Percentiles rank a stretch among this genome's conserved stretches.
These are phyloP conservation scores for Lepidium sativum DNA, from an alignment of 345 rosid genomes.

Conservation along the genomic window DNA sequence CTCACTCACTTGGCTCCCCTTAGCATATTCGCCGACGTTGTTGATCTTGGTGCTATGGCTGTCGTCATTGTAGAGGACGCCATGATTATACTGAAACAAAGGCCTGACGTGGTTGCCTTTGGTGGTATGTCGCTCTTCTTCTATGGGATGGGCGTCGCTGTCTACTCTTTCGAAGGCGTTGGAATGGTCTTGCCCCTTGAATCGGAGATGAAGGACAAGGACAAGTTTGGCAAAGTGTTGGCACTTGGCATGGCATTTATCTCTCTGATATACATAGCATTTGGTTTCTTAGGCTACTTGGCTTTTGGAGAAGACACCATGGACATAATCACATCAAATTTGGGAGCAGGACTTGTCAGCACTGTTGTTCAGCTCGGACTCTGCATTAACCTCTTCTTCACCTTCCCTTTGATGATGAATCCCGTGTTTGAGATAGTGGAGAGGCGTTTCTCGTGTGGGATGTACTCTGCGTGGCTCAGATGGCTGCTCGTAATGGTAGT, in stretches of 20 bases:
- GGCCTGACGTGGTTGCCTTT: constrained; percentile 46
- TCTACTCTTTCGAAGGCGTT: constrained; percentile 70
- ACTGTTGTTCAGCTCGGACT: constrained; percentile 66
- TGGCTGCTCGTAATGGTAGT: constrained; percentile 64
- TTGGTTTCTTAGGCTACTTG: constrained; percentile 67
- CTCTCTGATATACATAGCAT: constrained; percentile 50
- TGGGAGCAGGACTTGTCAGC: constrained; percentile 57
- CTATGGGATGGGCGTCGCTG: constrained; percentile 76
- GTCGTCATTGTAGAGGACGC: constrained; percentile 59
- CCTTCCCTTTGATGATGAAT: constrained; percentile 91
- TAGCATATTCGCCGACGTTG: constrained; percentile 82
- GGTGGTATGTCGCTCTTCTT: constrained; percentile 55
- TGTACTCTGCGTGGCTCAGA: constrained; percentile 68
- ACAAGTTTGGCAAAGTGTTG: constrained; percentile 47
- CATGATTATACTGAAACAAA: constrained; percentile 29
- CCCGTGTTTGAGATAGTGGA: constrained; percentile 84
- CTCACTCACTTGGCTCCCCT: constrained; percentile 84
- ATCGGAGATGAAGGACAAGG: constrained; percentile 52
- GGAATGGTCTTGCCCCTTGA: constrained; percentile 78
- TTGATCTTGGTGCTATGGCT: constrained; percentile 77
- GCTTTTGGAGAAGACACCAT: constrained; percentile 65
- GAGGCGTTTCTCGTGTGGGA: constrained; percentile 54
- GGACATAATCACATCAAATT: constrained; percentile 72
- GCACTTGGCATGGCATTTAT: constrained; percentile 50
- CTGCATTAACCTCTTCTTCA: constrained; percentile 74